These are phyloP conservation scores for Byssochlamys sp. DNA, from an alignment of 2,329 filamentous ascomycete genomes.

Conservation along the genomic window DNA sequence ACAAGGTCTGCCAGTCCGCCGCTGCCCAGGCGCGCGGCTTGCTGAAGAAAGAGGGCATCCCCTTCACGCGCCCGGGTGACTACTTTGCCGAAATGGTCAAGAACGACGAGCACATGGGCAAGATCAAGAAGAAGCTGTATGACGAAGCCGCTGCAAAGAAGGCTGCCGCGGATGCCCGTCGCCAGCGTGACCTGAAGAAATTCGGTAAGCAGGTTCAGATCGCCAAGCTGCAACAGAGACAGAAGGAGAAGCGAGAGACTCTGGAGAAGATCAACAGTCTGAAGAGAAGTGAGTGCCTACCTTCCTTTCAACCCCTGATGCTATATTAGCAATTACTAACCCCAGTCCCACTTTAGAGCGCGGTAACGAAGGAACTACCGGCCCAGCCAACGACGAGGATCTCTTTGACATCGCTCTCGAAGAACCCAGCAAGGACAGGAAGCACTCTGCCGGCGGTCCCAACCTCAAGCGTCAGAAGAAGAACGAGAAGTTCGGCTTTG, in stretches of 20 bases:
- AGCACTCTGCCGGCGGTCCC: slow-evolving; percentile 33
- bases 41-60: slow-evolving; percentile 70
- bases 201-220: slow-evolving; percentile 98
- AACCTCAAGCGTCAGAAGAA: slow-evolving; percentile 76
- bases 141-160: slow-evolving; percentile 89
- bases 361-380: slow-evolving; percentile 57
- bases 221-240: slow-evolving; percentile 86
- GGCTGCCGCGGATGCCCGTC: slow-evolving; percentile 79
- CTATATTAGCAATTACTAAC: not conserved
- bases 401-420: slow-evolving; percentile 88
- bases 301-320: not conserved
- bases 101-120: slow-evolving; percentile 95
- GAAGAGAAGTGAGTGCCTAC: slow-evolving; percentile 71
- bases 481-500: slow-evolving; percentile 87
- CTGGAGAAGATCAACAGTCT: slow-evolving; percentile 89
- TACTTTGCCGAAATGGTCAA: slow-evolving; percentile 99
- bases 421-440: slow-evolving; percentile 50
- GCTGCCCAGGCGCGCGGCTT: slow-evolving; percentile 62
- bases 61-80: slow-evolving; percentile 81
- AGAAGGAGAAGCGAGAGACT: slow-evolving; percentile 83
- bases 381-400: slow-evolving; percentile 65
- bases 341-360: slow-evolving; percentile 47
- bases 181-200: slow-evolving; percentile 92
- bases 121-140: slow-evolving; percentile 84
- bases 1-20: slow-evolving; percentile 75